Evolutionary conservation across 352 stramenopile species (phyloP).

Genomic region (Pythium apleroticum): DNA sequence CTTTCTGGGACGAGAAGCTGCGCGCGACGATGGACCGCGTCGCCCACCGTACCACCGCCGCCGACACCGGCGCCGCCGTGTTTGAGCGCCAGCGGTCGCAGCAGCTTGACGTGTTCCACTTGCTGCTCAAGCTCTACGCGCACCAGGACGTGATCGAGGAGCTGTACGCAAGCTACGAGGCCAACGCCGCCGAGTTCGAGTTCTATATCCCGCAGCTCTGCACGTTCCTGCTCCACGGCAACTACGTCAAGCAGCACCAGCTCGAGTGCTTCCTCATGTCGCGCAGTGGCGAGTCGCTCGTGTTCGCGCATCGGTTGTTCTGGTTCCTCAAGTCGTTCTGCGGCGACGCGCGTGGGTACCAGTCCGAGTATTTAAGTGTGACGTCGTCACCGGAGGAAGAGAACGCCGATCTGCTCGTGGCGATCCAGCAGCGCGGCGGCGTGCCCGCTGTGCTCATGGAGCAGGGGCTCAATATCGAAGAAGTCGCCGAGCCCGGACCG

Average conservation of each 20-base stretch:
- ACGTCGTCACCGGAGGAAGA: constrained; percentile 55
- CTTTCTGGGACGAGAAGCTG: constrained; percentile 81
- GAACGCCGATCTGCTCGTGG: constrained; percentile 59
- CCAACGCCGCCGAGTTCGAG: constrained; percentile 69
- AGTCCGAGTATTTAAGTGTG: constrained; percentile 78
- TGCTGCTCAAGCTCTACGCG: constrained; percentile 78
- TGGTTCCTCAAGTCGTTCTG: constrained; percentile 91
- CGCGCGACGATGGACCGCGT: constrained; percentile 59
- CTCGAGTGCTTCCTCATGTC: constrained; percentile 88
- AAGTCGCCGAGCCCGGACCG: constrained; percentile 51
- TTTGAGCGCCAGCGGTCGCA: constrained; percentile 22
- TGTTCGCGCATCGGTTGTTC: constrained; percentile 80
- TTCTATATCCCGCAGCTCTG: constrained; percentile 91
- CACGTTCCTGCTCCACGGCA: constrained; percentile 82
- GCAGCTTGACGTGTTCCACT: constrained; percentile 58
- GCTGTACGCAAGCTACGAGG: constrained; percentile 69
- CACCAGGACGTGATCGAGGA: constrained; percentile 81
- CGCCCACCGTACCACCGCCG: constrained; percentile 28
- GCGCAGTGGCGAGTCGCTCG: constrained; percentile 72
- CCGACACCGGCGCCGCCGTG: constrained; percentile 14
- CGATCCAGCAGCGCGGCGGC: constrained; percentile 63
- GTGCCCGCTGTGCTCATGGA: constrained; percentile 77
- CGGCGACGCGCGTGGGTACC: constrained; percentile 54
- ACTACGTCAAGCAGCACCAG: constrained; percentile 82
- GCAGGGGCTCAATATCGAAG: constrained; percentile 64